These are phyloP conservation scores for Boletus rubroflammeus DNA, from an alignment of 768 basidiomycete species.

Conservation along the genomic window DNA sequence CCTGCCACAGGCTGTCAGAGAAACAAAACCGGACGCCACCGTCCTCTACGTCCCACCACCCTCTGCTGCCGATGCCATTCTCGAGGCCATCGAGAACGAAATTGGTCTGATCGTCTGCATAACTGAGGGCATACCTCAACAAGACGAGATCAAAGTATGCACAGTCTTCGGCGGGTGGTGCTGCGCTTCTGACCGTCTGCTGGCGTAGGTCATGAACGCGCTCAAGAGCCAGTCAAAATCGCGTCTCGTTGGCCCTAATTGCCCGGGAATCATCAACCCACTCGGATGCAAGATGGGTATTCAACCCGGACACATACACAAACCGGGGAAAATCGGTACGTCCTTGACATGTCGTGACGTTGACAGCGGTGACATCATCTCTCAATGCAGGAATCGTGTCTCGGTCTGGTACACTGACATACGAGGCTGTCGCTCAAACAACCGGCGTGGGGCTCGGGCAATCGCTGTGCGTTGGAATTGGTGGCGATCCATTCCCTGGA, in stretches of 20 bases:
- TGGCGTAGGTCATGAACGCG: constrained; percentile 79
- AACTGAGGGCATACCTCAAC: constrained; percentile 97
- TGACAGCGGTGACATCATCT: background rate
- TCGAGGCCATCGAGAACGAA: constrained; percentile 98
- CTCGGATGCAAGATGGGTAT: constrained; percentile 99
- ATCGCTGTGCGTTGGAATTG: constrained; percentile 94
- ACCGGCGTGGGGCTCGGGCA: constrained; percentile 95
- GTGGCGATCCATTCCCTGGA: constrained; percentile 95
- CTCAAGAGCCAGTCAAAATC: constrained; percentile 92
- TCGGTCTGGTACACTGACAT: constrained; percentile 93
- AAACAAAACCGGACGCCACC: constrained; percentile 86
- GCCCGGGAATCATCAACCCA: constrained; percentile 97
- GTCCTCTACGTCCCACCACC: constrained; percentile 99
- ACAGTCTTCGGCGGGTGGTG: background rate
- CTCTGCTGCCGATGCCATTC: constrained; percentile 91
- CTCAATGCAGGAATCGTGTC: constrained; percentile 75
- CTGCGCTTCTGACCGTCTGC: background rate
- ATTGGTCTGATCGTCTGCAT: constrained; percentile 97
- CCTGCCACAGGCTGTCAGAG: constrained; percentile 69
- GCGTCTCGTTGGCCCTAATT: constrained; percentile 97
- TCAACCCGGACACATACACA: constrained; percentile 96
- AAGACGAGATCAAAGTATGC: constrained; percentile 88
- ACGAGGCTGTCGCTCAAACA: constrained; percentile 98
- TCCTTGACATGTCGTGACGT: background rate
- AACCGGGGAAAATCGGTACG: constrained; percentile 90